Base-by-base conservation (phyloP, 345 rosid genomes). In the Eucalyptus grandis region DNA sequence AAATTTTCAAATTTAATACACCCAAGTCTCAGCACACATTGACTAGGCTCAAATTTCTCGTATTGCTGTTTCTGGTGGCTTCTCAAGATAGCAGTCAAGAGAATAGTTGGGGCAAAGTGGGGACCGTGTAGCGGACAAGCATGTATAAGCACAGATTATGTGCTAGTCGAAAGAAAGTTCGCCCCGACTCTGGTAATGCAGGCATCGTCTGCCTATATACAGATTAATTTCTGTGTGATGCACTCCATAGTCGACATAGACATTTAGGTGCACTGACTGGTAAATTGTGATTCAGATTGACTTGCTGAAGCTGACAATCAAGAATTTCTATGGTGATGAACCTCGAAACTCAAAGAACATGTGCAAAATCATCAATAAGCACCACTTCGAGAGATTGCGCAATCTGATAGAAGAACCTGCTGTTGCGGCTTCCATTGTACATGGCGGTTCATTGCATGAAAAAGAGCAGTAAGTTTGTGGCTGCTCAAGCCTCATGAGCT, bases 81-180 rank as follows among this genome's bases (percentile, higher is more conserved):
- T 51, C 83, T 92, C 8, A 82, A 96, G 94, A 91, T 94, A 8
- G 92, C 92, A 31, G 95, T 92, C 69, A 95, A 94, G 90, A 94
- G 99, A 91, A 94, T 98, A n/a, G 90, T 92, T 9, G 97, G 95
- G 67, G 99, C 94, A n/a, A 97, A 98, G 87, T 98, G 98, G 98
- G 98, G 96, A 9, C 91, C 95, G 17, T 94, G 97, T 93, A 60
- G 88, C 56, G 99, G 99, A 46, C 99, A 98, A 92, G 96, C 97
- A 81, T 98, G 99, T 89, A 92, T 98, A 14, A 89, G 95, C 5
- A 89, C 94, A 46, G 99, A 97, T 91, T 98, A 97, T 88, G 44
- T 96, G 87, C 95, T 98, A 69, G 92, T 96, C n/a, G 98, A 96
- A 91, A 90, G 93, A 88, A 91, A 92, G 89, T 93, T 87, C 49